Conservation (phyloP, 2,329 filamentous ascomycete species). For the Ilyonectria destructans region DNA sequence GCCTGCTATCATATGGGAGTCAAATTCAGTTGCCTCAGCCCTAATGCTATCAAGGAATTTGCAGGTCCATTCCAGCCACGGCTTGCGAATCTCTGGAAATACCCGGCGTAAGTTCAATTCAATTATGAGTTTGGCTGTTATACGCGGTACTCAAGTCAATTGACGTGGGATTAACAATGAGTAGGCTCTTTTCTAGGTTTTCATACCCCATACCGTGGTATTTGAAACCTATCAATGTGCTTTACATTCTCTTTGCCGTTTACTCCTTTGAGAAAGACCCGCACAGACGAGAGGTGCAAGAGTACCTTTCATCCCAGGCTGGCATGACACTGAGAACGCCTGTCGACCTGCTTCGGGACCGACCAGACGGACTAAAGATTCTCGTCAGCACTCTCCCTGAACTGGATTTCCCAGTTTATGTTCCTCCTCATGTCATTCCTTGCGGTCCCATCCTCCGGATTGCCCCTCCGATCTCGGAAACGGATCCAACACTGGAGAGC, state of each 20-base stretch:
- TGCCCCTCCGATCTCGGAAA: conserved; percentile 51
- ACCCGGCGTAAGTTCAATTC: conserved; percentile 54
- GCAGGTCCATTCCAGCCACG: conserved; percentile 57
- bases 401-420: conserved; percentile 59
- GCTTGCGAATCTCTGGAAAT: conserved; percentile 54
- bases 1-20: conserved; percentile 56
- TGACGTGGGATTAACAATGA: neutral
- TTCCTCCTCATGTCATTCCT: conserved; percentile 58
- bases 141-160: neutral
- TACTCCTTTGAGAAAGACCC: conserved; percentile 23
- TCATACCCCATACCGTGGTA: conserved; percentile 63
- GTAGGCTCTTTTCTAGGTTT: conserved; percentile 61
- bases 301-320: conserved; percentile 32
- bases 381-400: conserved; percentile 50
- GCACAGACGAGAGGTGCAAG: conserved; percentile 28
- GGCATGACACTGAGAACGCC: conserved; percentile 42
- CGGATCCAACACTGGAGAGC: conserved; percentile 57
- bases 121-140: neutral
- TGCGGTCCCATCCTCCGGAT: conserved; percentile 65
- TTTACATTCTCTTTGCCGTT: conserved; percentile 52
- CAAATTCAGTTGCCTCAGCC: conserved; percentile 59
- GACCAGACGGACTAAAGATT: conserved; percentile 39
- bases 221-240: conserved; percentile 60
- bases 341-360: conserved; percentile 41
- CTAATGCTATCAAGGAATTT: conserved; percentile 63